Percentiles rank a stretch among this genome's conserved stretches.
phyloP scores from a whole-genome alignment of 495 filamentous ascomycete species.

The Tuber borchii region DNA sequence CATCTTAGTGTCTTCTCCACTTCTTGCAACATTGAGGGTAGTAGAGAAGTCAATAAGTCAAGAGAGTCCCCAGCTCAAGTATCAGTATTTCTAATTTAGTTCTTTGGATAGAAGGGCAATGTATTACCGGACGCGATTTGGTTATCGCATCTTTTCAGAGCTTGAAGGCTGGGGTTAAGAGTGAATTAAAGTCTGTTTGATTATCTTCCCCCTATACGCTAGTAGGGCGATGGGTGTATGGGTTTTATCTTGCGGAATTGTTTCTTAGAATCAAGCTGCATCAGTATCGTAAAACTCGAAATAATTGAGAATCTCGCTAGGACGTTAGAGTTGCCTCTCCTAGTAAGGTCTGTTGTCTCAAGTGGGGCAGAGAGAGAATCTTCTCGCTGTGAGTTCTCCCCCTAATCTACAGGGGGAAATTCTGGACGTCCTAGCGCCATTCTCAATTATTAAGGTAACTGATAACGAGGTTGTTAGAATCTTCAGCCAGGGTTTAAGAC shows the following conservation, averaged over 20 bases:
- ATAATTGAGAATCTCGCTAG: too few species aligned
- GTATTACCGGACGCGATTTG: neutral
- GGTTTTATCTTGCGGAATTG: neutral
- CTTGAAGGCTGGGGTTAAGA: neutral
- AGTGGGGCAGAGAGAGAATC: too few species aligned
- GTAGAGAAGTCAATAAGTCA: neutral
- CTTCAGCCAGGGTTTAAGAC: too few species aligned
- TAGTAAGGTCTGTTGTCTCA: too few species aligned
- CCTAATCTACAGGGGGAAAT: too few species aligned
- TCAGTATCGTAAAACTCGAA: too few species aligned
- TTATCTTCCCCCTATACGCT: too few species aligned
- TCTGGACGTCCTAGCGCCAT: too few species aligned
- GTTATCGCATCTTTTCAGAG: neutral
- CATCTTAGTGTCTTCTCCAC: neutral
- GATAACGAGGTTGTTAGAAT: too few species aligned
- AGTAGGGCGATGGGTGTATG: neutral
- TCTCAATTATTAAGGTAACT: too few species aligned
- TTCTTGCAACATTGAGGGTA: neutral
- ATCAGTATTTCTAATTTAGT: neutral
- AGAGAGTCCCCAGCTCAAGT: neutral
- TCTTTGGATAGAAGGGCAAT: neutral
- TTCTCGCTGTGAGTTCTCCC: too few species aligned
- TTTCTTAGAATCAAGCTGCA: neutral
- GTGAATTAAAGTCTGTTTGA: neutral
- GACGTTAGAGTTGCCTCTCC: too few species aligned